Base-by-base conservation (phyloP, 2,329 filamentous ascomycete species). In the Cytospora piceae region DNA sequence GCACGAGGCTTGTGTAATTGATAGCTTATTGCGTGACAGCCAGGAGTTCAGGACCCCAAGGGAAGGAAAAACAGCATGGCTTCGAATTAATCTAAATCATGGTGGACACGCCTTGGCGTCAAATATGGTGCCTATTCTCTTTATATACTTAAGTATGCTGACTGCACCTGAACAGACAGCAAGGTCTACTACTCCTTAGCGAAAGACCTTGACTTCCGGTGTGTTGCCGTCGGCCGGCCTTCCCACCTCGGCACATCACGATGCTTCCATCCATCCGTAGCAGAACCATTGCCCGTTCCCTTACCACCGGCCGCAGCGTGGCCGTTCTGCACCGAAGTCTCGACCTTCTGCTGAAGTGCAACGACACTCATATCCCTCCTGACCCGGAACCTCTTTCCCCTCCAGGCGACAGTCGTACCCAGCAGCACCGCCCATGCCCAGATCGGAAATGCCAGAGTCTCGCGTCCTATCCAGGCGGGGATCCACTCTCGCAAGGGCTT, bases 391-490 rank as follows among this genome's bases (percentile, higher is more conserved):
- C 81, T 85, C 72, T 89, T 89, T 0, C 94, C 94, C 63, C 95
- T 83, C 96, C 95, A 99, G 61, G 86, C 86, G 0, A 99, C 92
- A 0, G 89, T 94, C 1, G 90, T 87, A 0, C 95, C 95, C n/a
- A 94, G 90, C 71, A 92, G 87, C 24, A 97, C 91, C 0, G 95
- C 95, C 86, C 90, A 93, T 0, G 87, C 80, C 95, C 95, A 99
- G 66, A 99, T 90, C 0, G 94, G 94, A 55, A 97, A 80, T 0
- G 95, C 94, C 11, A 97, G 81, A 0, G 86, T 70, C 77, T 99
- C 95, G 37, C 95, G 83, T 0, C 91, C 93, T 0, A 96, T 71
- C 95, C 96, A 99, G 0, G 94, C 91, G 7, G 84, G 75, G 4
- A 95, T 73, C 91, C 93, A 99, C 69, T 91, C 83, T 0, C 76